A percentile compares a stretch with the other conserved stretches of the same genome.
Evolutionary conservation across 129 eudicot species (phyloP).

Genomic region (Arctium lappa): DNA sequence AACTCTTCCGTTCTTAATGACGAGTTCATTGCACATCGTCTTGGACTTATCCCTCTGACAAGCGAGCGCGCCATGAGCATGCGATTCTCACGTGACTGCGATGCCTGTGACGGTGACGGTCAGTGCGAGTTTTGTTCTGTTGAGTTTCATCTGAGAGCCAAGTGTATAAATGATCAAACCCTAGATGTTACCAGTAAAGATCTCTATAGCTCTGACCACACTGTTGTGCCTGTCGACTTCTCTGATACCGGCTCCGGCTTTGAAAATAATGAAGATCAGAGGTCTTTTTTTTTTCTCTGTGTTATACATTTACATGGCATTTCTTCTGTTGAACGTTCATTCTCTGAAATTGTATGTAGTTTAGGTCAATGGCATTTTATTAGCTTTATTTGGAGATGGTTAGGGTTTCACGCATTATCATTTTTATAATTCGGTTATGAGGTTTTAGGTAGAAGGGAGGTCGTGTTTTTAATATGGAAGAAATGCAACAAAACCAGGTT

Average conservation of each 20-base stretch:
- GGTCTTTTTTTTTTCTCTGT: slow-evolving; percentile 29
- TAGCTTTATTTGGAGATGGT: background rate
- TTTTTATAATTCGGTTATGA: background rate
- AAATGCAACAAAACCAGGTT: background rate
- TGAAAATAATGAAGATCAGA: slow-evolving; percentile 56
- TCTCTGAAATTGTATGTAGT: background rate
- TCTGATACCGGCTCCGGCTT: slow-evolving; percentile 49
- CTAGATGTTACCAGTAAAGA: slow-evolving; percentile 94
- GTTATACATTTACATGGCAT: background rate
- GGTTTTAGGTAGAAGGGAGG: background rate
- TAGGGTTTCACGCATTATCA: background rate
- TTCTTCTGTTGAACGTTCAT: background rate
- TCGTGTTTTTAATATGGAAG: background rate
- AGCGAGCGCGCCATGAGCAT: slow-evolving; percentile 95
- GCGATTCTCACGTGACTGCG: slow-evolving; percentile 98
- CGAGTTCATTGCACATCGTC: slow-evolving; percentile 93
- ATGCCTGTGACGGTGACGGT: slow-evolving; percentile 97
- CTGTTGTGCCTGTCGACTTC: slow-evolving; percentile 85
- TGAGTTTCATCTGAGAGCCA: slow-evolving; percentile 86
- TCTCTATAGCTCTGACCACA: slow-evolving; percentile 68
- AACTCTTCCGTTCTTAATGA: slow-evolving; percentile 89
- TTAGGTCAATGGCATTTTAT: background rate
- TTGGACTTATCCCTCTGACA: slow-evolving; percentile 82
- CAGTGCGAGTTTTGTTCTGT: slow-evolving; percentile 99
- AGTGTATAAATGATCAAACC: slow-evolving; percentile 74